Evolutionary conservation across 345 rosid species (phyloP).

Genomic region (Eucalyptus microcorys): DNA sequence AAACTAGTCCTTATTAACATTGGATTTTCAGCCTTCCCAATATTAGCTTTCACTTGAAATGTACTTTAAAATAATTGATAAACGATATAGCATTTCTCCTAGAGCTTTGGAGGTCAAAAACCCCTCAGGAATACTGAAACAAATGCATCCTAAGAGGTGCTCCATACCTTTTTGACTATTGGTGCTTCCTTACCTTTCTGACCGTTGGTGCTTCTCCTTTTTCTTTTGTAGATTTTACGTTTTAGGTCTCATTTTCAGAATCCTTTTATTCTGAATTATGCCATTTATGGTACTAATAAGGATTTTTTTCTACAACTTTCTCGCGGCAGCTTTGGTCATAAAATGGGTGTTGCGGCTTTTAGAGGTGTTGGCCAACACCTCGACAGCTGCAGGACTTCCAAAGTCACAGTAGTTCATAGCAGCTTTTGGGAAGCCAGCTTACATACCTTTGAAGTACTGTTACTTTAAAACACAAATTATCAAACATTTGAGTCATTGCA

Average conservation of each 20-base stretch:
- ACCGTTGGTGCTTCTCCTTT: background rate
- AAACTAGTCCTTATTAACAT: rapidly evolving
- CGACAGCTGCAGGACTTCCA: background rate
- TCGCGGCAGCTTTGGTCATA: background rate
- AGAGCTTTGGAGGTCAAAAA: rapidly evolving
- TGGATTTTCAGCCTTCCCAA: rapidly evolving
- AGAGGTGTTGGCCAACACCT: background rate
- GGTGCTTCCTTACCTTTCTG: background rate
- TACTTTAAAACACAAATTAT: background rate
- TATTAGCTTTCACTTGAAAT: rapidly evolving
- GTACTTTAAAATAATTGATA: rapidly evolving
- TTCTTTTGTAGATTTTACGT: background rate
- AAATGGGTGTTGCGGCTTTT: background rate
- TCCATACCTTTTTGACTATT: rapidly evolving
- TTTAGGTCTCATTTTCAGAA: background rate
- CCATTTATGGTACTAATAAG: background rate
- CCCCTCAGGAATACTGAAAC: rapidly evolving
- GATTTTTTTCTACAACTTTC: too few relatives aligned
- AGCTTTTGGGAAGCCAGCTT: background rate
- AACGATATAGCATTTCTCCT: rapidly evolving
- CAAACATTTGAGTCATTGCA: background rate
- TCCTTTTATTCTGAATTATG: background rate
- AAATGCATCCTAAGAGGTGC: rapidly evolving
- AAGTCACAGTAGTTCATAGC: background rate
- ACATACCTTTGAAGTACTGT: background rate